Evolutionary conservation across 345 rosid genomes (phyloP).

Genomic region (Gossypium bickii): DNA sequence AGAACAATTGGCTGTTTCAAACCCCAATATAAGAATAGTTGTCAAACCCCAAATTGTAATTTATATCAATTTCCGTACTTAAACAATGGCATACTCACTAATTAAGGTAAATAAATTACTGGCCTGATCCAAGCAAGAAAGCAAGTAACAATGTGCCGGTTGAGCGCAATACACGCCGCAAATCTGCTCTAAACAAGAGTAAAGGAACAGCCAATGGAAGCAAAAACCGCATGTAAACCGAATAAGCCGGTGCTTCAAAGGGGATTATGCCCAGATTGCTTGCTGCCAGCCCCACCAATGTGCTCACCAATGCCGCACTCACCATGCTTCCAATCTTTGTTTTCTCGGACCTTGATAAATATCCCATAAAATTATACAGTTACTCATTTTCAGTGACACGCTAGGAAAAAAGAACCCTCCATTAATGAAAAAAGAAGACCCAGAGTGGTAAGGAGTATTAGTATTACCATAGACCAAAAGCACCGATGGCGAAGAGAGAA

Average conservation of each 20-base stretch:
- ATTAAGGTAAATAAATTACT: too few species aligned
- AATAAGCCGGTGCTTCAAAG: constrained; percentile 51
- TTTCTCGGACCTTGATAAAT: constrained; percentile 61
- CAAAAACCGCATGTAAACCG: constrained; percentile 55
- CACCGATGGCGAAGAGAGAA: constrained; percentile 66
- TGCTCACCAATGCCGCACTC: constrained; percentile 77
- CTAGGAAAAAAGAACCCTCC: not conserved
- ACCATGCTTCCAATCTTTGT: constrained; percentile 68
- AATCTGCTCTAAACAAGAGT: constrained; percentile 75
- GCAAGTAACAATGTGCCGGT: constrained; percentile 68
- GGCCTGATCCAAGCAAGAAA: constrained; percentile 73
- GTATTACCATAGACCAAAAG: constrained; percentile 77
- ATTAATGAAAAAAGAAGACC: not conserved
- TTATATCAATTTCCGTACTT: too few species aligned
- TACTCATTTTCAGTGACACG: not conserved
- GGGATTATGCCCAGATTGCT: not conserved
- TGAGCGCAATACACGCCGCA: constrained; percentile 51
- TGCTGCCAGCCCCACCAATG: constrained; percentile 53
- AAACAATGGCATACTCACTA: too few species aligned
- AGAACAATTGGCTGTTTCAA: too few species aligned
- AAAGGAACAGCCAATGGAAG: constrained; percentile 69
- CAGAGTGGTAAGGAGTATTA: not conserved
- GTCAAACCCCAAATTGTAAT: too few species aligned
- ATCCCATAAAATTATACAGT: not conserved
- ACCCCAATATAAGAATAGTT: too few species aligned